phyloP scores from a whole-genome alignment of 306 rosid genomes.

The Citrullus amarus region DNA sequence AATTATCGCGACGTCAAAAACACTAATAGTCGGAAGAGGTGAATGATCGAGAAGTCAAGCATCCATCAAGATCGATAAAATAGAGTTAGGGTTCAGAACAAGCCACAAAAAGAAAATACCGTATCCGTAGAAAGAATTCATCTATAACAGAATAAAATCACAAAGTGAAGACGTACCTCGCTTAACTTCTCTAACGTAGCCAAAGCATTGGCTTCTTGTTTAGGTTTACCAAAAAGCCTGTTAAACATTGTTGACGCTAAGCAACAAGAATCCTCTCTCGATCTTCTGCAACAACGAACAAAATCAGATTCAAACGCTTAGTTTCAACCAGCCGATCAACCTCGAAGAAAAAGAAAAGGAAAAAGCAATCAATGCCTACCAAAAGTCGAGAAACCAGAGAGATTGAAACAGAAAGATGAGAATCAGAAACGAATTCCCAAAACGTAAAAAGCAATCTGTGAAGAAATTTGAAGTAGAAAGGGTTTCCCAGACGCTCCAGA shows the following conservation, averaged over 20 bases:
- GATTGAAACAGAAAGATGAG: background rate
- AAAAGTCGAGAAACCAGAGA: background rate
- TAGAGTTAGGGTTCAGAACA: background rate
- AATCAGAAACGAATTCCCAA: background rate
- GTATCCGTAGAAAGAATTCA: background rate
- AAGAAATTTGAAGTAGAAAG: background rate
- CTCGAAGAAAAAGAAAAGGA: background rate
- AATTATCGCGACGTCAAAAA: background rate
- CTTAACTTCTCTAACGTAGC: constrained; percentile 70
- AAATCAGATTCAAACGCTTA: background rate
- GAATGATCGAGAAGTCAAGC: background rate
- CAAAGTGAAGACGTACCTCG: constrained; percentile 32
- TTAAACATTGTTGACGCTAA: constrained; percentile 49
- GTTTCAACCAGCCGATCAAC: background rate
- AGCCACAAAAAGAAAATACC: background rate
- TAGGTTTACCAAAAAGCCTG: constrained; percentile 79
- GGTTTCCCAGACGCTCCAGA: background rate
- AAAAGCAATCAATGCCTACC: background rate
- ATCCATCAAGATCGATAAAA: background rate
- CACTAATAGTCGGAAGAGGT: background rate
- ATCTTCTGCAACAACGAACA: constrained; percentile 20
- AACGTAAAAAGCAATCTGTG: background rate
- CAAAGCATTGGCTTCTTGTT: constrained; percentile 64
- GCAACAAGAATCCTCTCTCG: constrained; percentile 11
- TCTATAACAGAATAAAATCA: background rate